These are phyloP conservation scores for Nakaseomyces sp. DNA, from an alignment of 1,139 yeast species.

Conservation along the genomic window DNA sequence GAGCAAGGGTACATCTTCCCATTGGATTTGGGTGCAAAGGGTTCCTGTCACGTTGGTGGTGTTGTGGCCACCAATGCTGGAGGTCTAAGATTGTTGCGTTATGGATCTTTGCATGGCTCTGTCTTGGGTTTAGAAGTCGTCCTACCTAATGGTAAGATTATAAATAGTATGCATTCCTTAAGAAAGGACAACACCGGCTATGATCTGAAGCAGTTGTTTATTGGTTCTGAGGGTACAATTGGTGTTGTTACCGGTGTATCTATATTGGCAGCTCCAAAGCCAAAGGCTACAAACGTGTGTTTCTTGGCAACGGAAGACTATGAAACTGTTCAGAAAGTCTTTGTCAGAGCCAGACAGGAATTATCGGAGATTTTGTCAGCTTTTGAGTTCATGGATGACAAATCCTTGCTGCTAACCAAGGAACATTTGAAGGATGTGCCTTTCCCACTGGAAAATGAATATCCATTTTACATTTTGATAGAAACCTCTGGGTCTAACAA, in stretches of 20 bases:
- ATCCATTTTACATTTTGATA: conserved; percentile 82
- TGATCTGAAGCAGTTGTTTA: conserved; percentile 82
- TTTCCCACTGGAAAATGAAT: conserved; percentile 72
- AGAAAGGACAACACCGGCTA: conserved; percentile 93
- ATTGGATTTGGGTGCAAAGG: conserved; percentile 91
- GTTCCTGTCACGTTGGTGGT: conserved; percentile 95
- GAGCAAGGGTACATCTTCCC: conserved; percentile 89
- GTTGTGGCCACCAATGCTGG: conserved; percentile 96
- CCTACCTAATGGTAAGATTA: conserved; percentile 77
- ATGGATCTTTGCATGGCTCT: conserved; percentile 88
- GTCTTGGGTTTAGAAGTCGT: conserved; percentile 91
- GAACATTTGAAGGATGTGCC: conserved; percentile 43
- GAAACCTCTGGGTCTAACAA: conserved; percentile 92
- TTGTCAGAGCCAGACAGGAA: conserved; percentile 69
- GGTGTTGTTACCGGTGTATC: conserved; percentile 89
- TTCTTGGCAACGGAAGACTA: conserved; percentile 75
- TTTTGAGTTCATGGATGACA: conserved; percentile 87
- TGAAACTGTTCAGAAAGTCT: conserved; percentile 75
- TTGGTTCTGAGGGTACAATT: conserved; percentile 88
- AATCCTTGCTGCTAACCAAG: conserved; percentile 59
- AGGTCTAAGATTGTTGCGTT: conserved; percentile 77
- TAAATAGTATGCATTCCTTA: conserved; percentile 70
- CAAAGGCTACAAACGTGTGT: conserved; percentile 80
- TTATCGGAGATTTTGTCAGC: conserved; percentile 84
- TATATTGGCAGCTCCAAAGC: conserved; percentile 85